Evolutionary conservation across 176 grass and related monocot species (phyloP).

Genomic region (Eragrostis nindensis): DNA sequence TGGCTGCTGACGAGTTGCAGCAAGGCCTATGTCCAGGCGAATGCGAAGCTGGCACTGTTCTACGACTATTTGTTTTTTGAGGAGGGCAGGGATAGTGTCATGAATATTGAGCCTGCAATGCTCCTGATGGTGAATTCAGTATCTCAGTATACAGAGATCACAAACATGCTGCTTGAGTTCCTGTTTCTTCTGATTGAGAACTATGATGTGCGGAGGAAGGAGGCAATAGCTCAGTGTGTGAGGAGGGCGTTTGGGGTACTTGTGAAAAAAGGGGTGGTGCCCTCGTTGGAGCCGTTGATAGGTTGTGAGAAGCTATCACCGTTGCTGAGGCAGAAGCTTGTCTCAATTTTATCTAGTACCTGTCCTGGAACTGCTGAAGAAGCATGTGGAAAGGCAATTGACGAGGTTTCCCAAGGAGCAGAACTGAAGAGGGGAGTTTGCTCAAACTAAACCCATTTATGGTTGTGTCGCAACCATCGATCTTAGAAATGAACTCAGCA

Average conservation of each 20-base stretch:
- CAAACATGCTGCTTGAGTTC: conserved; percentile 81
- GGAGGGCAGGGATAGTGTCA: conserved; percentile 57
- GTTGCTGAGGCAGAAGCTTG: conserved; percentile 71
- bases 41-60: conserved; percentile 83
- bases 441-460: conserved; percentile 27
- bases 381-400: conserved; percentile 1
- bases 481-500: not conserved
- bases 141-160: conserved; percentile 80
- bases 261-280: conserved; percentile 67
- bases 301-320: conserved; percentile 64
- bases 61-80: conserved; percentile 91
- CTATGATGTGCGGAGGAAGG: conserved; percentile 73
- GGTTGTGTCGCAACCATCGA: not conserved
- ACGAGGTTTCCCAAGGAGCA: conserved; percentile 25
- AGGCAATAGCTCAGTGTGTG: conserved; percentile 54
- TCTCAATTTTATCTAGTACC: conserved; percentile 41
- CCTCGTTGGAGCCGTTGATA: conserved; percentile 64
- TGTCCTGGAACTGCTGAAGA: conserved; percentile 37
- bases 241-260: conserved; percentile 49
- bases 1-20: conserved; percentile 78
- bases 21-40: conserved; percentile 68
- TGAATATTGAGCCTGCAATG: conserved; percentile 95
- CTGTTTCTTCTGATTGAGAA: conserved; percentile 90
- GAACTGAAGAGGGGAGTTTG: conserved; percentile 43
- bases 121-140: conserved; percentile 87